Evolutionary conservation across 495 filamentous ascomycete genomes (phyloP).

Genomic region (Endocarpon pusillum): DNA sequence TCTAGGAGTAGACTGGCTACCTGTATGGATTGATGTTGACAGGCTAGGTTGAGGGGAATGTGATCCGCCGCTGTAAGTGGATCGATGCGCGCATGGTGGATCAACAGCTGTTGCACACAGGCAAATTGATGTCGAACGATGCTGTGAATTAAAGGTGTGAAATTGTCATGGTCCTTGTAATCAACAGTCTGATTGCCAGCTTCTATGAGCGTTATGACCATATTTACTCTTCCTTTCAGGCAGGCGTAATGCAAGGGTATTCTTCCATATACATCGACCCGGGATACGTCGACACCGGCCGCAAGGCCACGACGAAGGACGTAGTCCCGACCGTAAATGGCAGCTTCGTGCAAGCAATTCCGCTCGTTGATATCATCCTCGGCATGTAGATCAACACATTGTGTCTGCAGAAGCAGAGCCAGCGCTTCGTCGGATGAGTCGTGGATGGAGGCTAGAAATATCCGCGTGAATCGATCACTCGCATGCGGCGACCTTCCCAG

Average conservation of each 20-base stretch:
- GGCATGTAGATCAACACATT: slow-evolving; percentile 66
- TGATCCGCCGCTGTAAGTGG: slow-evolving; percentile 74
- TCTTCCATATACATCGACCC: slow-evolving; percentile 81
- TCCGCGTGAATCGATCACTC: slow-evolving; percentile 61
- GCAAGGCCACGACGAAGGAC: slow-evolving; percentile 59
- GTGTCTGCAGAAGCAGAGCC: slow-evolving; percentile 56
- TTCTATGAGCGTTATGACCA: slow-evolving; percentile 56
- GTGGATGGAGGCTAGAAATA: slow-evolving; percentile 73
- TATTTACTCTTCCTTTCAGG: slow-evolving; percentile 77
- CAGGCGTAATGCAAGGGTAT: slow-evolving; percentile 92
- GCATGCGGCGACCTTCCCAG: slow-evolving; percentile 37
- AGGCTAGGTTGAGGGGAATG: slow-evolving; percentile 84
- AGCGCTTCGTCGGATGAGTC: slow-evolving; percentile 70
- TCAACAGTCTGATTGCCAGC: slow-evolving; percentile 52
- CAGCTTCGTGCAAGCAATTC: slow-evolving; percentile 87
- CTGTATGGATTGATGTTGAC: slow-evolving; percentile 68
- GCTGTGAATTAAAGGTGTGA: slow-evolving; percentile 85
- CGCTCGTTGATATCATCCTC: slow-evolving; percentile 96
- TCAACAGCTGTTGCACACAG: slow-evolving; percentile 61
- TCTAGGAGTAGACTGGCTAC: slow-evolving; percentile 75
- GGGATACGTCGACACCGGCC: slow-evolving; percentile 52
- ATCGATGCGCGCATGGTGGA: slow-evolving; percentile 58
- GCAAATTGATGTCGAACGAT: slow-evolving; percentile 70
- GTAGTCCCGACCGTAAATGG: slow-evolving; percentile 67
- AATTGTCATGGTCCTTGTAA: slow-evolving; percentile 86